Evolutionary conservation across 208 protist species (phyloP), one percentile per base, ranked within the genome.

Genomic region (Wallacemonas sp.): DNA sequence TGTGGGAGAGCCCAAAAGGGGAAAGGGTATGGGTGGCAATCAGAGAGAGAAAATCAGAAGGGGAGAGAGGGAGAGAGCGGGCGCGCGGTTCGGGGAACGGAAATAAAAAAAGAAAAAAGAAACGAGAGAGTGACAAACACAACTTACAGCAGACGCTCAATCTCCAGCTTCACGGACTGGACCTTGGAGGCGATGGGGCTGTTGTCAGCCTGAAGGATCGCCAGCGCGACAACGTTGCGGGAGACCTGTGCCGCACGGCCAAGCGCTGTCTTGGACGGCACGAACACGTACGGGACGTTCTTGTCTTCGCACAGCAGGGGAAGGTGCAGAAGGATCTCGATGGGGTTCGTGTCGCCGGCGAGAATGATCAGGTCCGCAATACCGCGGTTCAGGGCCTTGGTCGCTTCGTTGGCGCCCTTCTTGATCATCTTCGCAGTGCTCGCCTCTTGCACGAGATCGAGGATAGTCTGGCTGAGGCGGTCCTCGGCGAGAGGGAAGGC

Each of bases 301-400:
- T 99, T 99, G 84, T 99, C 99, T 81, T 99, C 99, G 83, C 99
- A 99, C 21, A 99, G 89, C 17, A 99, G 91, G 30, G 99, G 99
- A 13, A 99, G 84, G 86, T 99, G 98, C 21, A 99, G 85, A 13
- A 99, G 85, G 69, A 99, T 99, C 88, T 99, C 99, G 29, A 99
- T 92, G 37, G 99, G 99, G 76, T 99, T 98, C 27, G 98, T 97
- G 86, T 99, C 99, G 21, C 98, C 99, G 41, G 98, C 98, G 59
- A 99, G 94, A 24, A 99, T 89, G 73, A 99, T 98, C 22, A 99
- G 86, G 75, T 99, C 98, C 26, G 98, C 89, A 70, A 98, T 98
- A 77, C 97, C 97, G 60, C 98, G 93, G 78, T 99, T 99, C 0
- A 99, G 91, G 19, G 97, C 91, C 86, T 99, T 99, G 61, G 98